A percentile compares a stretch with the other conserved stretches of the same genome.
Evolutionary conservation across 2,329 filamentous ascomycete genomes (phyloP).

Genomic region (Chaetothyriales sp.): DNA sequence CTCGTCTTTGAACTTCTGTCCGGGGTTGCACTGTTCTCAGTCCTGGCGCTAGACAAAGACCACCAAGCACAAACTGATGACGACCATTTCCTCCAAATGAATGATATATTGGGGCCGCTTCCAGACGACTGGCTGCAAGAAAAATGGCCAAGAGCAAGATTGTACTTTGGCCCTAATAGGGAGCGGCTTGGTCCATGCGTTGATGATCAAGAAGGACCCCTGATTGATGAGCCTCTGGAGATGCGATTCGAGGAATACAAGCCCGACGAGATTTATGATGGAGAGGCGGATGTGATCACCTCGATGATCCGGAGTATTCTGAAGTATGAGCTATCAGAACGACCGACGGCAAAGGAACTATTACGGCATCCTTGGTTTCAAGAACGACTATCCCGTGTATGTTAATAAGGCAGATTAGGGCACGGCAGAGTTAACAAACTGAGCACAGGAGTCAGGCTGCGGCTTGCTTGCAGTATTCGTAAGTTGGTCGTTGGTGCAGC

Average conservation of each 20-base stretch:
- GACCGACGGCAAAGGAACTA: constrained; percentile 20
- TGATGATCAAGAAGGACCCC: constrained; percentile 8
- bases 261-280: constrained; percentile 17
- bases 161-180: constrained; percentile 18
- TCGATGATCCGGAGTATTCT: constrained; percentile 20
- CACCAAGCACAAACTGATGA: constrained; percentile 19
- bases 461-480: no score
- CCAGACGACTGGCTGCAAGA: constrained; percentile 18
- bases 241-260: constrained; percentile 16
- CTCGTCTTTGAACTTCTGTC: constrained; percentile 24
- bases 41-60: constrained; percentile 17
- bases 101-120: constrained; percentile 18
- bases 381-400: constrained; percentile 1
- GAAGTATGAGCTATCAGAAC: constrained; percentile 20
- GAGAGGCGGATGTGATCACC: constrained; percentile 19
- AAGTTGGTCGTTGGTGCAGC: no score
- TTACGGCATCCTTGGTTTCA: constrained; percentile 22
- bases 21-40: constrained; percentile 14
- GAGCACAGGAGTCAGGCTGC: no score
- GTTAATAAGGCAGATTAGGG: no score
- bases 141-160: constrained; percentile 18
- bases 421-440: no score
- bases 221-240: constrained; percentile 16
- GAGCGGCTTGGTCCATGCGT: constrained; percentile 11
- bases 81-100: constrained; percentile 21